Evolutionary conservation across 75 land plant genomes (phyloP).

Genomic region (Selaginella tamariscina): DNA sequence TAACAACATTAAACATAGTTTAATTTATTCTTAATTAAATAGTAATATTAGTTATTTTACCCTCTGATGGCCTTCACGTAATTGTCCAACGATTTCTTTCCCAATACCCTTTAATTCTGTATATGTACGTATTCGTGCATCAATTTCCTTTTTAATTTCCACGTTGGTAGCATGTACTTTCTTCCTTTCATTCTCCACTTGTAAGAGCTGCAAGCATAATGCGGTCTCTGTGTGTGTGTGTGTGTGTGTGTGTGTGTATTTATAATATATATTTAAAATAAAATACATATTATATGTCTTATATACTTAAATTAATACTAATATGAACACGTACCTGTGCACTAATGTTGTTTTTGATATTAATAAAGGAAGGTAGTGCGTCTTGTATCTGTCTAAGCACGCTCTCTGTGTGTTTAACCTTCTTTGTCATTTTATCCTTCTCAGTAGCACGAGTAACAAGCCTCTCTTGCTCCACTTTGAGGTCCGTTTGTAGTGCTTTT

Average conservation of each 20-base stretch:
- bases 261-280: too few relatives aligned
- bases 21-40: not conserved
- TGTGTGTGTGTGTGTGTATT: too few relatives aligned
- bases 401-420: conserved; percentile 14
- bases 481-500: conserved; percentile 17
- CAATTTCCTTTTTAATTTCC: conserved; percentile 26
- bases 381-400: conserved; percentile 14
- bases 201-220: conserved; percentile 9
- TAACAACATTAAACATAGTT: not conserved
- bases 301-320: too few relatives aligned
- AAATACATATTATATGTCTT: too few relatives aligned
- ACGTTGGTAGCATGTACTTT: conserved; percentile 7
- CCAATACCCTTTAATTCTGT: conserved; percentile 13
- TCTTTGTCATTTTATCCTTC: conserved; percentile 17
- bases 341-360: conserved; percentile 17
- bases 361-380: conserved; percentile 12
- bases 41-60: too few relatives aligned
- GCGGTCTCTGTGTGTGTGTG: too few relatives aligned
- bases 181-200: conserved; percentile 12
- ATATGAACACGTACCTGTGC: conserved; percentile 12
- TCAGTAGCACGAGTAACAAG: conserved; percentile 17
- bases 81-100: conserved; percentile 20
- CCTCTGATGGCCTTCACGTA: conserved; percentile 15
- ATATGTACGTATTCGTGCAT: conserved; percentile 16
- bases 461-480: conserved; percentile 21